Evolutionary conservation across 306 rosid species (phyloP).

Genomic region (Casuarina glauca): DNA sequence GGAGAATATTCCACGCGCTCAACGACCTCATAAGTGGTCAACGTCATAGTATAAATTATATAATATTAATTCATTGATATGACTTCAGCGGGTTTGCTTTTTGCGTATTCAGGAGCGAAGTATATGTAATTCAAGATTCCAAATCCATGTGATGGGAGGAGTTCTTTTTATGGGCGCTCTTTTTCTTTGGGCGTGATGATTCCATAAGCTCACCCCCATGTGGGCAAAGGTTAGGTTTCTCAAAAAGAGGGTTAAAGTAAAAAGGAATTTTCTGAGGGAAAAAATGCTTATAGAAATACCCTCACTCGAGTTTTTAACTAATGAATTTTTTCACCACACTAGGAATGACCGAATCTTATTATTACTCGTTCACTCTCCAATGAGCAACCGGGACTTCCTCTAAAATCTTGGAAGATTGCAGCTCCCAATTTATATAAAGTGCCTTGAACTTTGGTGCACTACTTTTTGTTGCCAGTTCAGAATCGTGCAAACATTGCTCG

Average conservation of each 20-base stretch:
- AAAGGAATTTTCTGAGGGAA: neutral
- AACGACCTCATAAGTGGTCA: conserved; percentile 21
- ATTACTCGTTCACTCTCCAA: too few species aligned
- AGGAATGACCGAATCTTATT: too few species aligned
- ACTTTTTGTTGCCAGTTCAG: neutral
- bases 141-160: conserved; percentile 47
- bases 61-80: conserved; percentile 9
- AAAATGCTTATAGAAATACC: too few species aligned
- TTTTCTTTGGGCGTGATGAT: conserved; percentile 40
- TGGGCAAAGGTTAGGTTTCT: conserved; percentile 21
- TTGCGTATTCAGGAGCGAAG: neutral
- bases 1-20: conserved; percentile 22
- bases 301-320: too few species aligned
- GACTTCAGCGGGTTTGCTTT: neutral
- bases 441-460: too few species aligned
- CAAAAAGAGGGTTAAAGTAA: conserved; percentile 18
- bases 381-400: too few species aligned
- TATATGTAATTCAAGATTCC: conserved; percentile 34
- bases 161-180: conserved; percentile 17
- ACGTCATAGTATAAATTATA: conserved; percentile 28
- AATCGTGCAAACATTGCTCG: conserved; percentile 17
- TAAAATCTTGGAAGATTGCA: too few species aligned
- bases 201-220: conserved; percentile 52
- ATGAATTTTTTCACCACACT: too few species aligned
- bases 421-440: too few species aligned